Base-by-base conservation (phyloP, 768 basidiomycete genomes). In the Psilocybe subaeruginosa region DNA sequence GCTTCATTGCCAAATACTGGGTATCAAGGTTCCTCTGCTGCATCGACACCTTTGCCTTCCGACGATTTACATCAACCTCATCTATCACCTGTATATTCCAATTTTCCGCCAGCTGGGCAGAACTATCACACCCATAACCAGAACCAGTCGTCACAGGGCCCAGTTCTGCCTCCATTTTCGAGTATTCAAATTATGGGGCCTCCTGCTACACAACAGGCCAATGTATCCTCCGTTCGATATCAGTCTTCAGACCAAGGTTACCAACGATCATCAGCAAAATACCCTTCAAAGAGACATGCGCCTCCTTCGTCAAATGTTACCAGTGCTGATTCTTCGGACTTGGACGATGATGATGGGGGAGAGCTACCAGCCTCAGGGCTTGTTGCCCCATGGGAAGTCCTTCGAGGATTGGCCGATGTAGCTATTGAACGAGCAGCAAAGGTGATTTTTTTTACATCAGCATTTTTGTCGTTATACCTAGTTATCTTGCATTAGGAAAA, bases 321-420 rank as follows among this genome's bases (percentile, higher is more conserved):
- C 8, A 93, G 90, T 64, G 87, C 90, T 9, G 87, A 93, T 73
- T 92, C 92, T 1, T 91, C 92, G 39, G 93, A 93, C 69, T 73
- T 85, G n/a, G 93, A 94, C 53, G 92, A 92, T 51, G 91, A 93
- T 48, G 91, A 91, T 46, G 84, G 84, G 59, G 89, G 90, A 16
- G 93, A 90, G 70, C 75, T 95, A 12, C 93, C 93, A 0, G 89
- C 90, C 39, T 85, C 83, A 43, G 92, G 93, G 51, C 83, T 95
- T 50, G 87, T 93, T 56, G 93, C 92, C 8, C 93, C 93, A 53
- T 91, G 91, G 88, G 91, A 93, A 75, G 92, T 93, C 45, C 78
- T 93, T 54, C 80, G 91, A 64, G 89, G 90, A 50, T 74, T 93
- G 60, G 92, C 91, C 39, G 90, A 92, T 76, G 91, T 92, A 31